Percentiles rank a stretch among this genome's conserved stretches.
Conservation (phyloP, 1,284 basidiomycete genomes). For the Uromyces viciae-fabae region DNA sequence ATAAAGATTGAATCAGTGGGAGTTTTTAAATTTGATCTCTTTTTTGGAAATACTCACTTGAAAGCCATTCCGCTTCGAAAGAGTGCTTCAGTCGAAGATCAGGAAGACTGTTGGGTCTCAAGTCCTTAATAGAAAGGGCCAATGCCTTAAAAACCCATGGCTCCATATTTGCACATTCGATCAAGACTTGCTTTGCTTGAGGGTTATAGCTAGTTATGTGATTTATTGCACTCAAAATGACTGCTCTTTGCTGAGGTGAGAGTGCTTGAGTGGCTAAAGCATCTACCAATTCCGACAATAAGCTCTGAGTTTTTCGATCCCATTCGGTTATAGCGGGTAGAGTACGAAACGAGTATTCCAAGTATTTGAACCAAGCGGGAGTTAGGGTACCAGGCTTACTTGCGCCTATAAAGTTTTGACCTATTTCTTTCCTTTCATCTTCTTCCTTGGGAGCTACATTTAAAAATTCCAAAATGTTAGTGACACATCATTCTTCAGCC, state of each 20-base stretch:
- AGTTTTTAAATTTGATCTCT: neutral
- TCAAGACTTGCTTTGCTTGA: neutral
- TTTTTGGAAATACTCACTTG: neutral
- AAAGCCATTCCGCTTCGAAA: neutral
- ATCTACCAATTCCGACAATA: neutral
- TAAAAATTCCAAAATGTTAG: neutral
- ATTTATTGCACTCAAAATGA: neutral
- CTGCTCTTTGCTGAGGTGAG: neutral
- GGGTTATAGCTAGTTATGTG: neutral
- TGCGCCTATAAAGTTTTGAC: neutral
- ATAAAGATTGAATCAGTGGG: neutral
- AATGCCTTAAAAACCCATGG: neutral
- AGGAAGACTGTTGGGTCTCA: neutral
- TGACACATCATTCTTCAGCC: neutral
- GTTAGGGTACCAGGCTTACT: neutral
- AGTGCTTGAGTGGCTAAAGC: neutral
- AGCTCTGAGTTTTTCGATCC: neutral
- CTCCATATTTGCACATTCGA: neutral
- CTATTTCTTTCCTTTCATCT: neutral
- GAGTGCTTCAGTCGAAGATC: neutral
- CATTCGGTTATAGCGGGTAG: neutral
- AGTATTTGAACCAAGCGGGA: neutral
- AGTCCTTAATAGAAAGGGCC: neutral
- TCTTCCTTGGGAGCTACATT: neutral
- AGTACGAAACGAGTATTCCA: neutral